phyloP scores from a whole-genome alignment of 1,139 yeast genomes.

The Yamadazyma friedrichii region DNA sequence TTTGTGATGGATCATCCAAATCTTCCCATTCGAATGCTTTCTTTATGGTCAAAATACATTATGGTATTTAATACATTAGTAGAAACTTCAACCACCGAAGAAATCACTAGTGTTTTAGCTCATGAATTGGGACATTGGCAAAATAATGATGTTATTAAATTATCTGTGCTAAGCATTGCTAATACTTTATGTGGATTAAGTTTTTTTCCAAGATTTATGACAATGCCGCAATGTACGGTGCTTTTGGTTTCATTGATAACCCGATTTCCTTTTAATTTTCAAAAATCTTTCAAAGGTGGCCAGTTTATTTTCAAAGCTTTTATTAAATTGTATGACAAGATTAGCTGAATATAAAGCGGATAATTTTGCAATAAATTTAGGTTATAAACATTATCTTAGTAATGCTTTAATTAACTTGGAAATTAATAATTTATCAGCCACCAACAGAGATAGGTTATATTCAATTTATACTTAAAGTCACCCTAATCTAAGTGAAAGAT shows the following conservation, averaged over 20 bases:
- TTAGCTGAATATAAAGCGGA: constrained; percentile 12
- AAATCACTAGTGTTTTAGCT: constrained; percentile 82
- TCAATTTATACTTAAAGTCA: constrained; percentile 9
- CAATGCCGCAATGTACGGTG: background rate
- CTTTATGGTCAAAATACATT: constrained; percentile 81
- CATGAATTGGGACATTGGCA: constrained; percentile 94
- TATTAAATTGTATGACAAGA: constrained; percentile 4
- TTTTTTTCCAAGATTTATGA: constrained; percentile 1
- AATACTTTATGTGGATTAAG: background rate
- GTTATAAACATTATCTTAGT: constrained; percentile 5
- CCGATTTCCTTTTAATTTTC: constrained; percentile 8
- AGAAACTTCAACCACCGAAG: constrained; percentile 59
- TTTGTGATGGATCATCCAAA: constrained; percentile 83
- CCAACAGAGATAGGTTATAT: constrained; percentile 12
- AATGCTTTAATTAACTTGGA: constrained; percentile 9
- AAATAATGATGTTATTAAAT: constrained; percentile 50
- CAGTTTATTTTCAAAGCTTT: constrained; percentile 5
- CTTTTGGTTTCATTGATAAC: constrained; percentile 7
- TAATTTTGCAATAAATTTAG: constrained; percentile 7
- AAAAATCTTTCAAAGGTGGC: constrained; percentile 2
- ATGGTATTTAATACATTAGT: constrained; percentile 80
- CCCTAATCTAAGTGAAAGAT: constrained; percentile 11
- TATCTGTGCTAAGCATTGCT: background rate
- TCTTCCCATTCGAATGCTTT: constrained; percentile 88
- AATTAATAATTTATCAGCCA: constrained; percentile 7